Evolutionary conservation across 1,284 basidiomycete genomes (phyloP).

Genomic region (Puccinia polysora): DNA sequence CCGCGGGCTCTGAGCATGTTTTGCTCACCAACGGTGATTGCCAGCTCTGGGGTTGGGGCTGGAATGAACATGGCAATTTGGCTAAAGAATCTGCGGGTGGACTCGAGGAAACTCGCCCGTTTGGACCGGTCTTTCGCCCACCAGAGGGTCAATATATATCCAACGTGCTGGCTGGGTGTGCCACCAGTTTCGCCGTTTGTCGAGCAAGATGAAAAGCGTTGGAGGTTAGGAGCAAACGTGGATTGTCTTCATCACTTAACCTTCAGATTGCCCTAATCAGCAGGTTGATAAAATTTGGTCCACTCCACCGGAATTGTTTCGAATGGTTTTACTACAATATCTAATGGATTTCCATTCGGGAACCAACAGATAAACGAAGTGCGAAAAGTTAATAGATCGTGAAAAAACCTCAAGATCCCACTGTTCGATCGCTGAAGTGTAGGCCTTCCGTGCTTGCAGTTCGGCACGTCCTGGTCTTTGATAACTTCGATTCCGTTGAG

Average conservation of each 20-base stretch:
- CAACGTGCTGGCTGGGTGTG: constrained; percentile 25
- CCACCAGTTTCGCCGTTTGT: constrained; percentile 23
- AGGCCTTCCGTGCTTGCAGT: too few relatives aligned
- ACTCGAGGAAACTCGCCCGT: background rate
- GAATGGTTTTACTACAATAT: too few relatives aligned
- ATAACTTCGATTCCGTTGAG: background rate
- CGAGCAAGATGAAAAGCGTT: background rate
- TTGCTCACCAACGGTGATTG: background rate
- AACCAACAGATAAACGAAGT: background rate
- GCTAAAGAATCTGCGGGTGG: background rate
- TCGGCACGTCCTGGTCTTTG: too few relatives aligned
- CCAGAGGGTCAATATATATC: background rate
- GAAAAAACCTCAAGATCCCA: background rate
- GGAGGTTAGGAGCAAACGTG: background rate
- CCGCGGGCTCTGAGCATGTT: constrained; percentile 27
- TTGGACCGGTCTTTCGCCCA: background rate
- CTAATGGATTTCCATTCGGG: too few relatives aligned
- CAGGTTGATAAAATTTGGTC: too few relatives aligned
- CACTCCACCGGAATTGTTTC: too few relatives aligned
- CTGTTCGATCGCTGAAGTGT: too few relatives aligned
- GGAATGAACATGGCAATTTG: constrained; percentile 42
- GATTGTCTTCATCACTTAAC: too few relatives aligned
- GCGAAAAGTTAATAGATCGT: background rate
- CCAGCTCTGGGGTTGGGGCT: constrained; percentile 34
- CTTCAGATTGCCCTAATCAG: too few relatives aligned